Conservation (phyloP, 352 stramenopile genomes). For the Pythium insidiosum region DNA sequence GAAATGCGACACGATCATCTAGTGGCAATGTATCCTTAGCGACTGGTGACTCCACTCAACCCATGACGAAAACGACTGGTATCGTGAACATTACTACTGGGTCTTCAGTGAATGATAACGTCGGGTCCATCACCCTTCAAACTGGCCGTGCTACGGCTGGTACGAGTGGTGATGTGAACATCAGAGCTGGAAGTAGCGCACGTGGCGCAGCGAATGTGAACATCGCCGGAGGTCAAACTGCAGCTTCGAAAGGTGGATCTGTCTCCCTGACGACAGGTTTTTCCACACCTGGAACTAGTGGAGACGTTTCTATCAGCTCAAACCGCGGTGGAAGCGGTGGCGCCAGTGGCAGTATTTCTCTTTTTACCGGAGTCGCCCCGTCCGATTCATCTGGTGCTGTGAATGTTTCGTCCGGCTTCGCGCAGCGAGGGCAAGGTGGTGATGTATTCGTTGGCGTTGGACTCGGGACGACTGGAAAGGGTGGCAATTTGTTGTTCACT, state of each 20-base stretch:
- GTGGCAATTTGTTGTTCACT: constrained; percentile 34
- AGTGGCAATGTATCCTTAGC: constrained; percentile 54
- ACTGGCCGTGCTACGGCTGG: constrained; percentile 33
- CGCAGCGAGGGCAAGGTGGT: constrained; percentile 39
- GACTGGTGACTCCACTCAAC: constrained; percentile 38
- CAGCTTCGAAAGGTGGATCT: constrained; percentile 34
- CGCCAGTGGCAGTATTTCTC: constrained; percentile 40
- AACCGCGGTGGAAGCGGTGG: constrained; percentile 33
- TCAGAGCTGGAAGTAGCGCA: constrained; percentile 32
- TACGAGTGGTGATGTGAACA: constrained; percentile 45
- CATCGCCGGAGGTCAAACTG: constrained; percentile 40
- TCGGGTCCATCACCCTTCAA: constrained; percentile 28
- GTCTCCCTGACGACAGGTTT: constrained; percentile 34
- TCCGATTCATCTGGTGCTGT: constrained; percentile 52
- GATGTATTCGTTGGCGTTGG: constrained; percentile 50
- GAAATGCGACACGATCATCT: constrained; percentile 45
- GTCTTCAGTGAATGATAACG: constrained; percentile 27
- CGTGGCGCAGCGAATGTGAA: constrained; percentile 38
- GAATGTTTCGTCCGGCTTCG: constrained; percentile 55
- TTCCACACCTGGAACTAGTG: constrained; percentile 38
- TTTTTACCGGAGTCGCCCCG: constrained; percentile 38
- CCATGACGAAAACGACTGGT: constrained; percentile 27
- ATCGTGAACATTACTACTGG: constrained; percentile 37
- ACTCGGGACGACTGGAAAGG: constrained; percentile 24
- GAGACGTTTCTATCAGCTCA: constrained; percentile 52